A percentile compares a stretch with the other conserved stretches of the same genome.
These are phyloP conservation scores for Arabis hirsuta DNA, from an alignment of 345 rosid genomes.

Conservation along the genomic window DNA sequence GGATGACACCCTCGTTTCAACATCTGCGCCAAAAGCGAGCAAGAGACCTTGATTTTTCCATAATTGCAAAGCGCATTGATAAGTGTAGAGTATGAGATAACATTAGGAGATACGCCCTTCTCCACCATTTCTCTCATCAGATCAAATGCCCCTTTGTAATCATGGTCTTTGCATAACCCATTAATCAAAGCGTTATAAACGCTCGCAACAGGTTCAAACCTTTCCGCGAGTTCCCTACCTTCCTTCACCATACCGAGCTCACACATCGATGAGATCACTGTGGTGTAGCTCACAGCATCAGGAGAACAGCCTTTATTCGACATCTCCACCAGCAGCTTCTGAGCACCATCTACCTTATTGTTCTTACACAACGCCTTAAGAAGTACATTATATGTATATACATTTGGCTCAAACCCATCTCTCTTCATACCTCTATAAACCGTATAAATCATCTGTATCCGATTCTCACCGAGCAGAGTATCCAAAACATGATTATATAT, in stretches of 20 bases:
- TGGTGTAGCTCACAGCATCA: conserved; percentile 80
- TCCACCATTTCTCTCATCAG: conserved; percentile 59
- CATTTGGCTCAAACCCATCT: conserved; percentile 80
- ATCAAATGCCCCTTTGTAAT: conserved; percentile 56
- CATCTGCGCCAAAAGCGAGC: conserved; percentile 72
- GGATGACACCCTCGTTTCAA: conserved; percentile 71
- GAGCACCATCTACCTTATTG: conserved; percentile 70
- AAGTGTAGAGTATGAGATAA: conserved; percentile 71
- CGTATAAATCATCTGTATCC: conserved; percentile 68
- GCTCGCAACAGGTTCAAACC: conserved; percentile 57
- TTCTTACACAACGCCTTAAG: conserved; percentile 90
- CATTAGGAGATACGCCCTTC: conserved; percentile 63
- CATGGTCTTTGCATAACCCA: conserved; percentile 63
- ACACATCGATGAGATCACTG: conserved; percentile 78
- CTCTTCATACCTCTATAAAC: conserved; percentile 80
- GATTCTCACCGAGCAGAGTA: conserved; percentile 68
- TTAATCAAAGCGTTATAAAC: conserved; percentile 74
- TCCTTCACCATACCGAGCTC: conserved; percentile 68
- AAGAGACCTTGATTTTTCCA: conserved; percentile 59
- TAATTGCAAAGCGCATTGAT: conserved; percentile 59
- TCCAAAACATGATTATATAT: conserved; percentile 84
- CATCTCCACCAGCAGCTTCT: conserved; percentile 78
- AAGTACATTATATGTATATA: conserved; percentile 78
- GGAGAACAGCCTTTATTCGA: conserved; percentile 67
- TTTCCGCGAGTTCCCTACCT: conserved; percentile 61